Base-by-base conservation (phyloP, 2,329 filamentous ascomycete species). In the Hortaea sp. region DNA sequence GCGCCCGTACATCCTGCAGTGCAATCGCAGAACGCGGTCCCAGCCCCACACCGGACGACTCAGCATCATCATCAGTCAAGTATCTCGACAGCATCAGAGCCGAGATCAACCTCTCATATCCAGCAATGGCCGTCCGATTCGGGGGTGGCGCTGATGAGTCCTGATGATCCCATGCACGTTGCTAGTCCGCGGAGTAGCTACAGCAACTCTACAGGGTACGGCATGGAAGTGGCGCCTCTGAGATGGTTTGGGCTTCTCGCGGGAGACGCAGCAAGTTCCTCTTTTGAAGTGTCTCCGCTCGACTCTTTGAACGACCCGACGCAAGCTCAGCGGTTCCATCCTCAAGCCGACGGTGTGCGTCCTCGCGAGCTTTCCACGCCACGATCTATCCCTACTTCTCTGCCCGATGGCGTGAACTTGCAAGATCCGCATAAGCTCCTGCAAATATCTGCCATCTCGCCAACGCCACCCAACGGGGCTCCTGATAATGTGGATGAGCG, bases 201-300 rank as follows among this genome's bases (percentile, higher is more conserved):
- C 37, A 56, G 56, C 42, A 54, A 49, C 39, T 60, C 54, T 6
- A 57, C 57, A n/a, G 54, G 49, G 5, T 59, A 59, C 42, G 58
- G 57, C 11, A 53, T 65, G 10, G 66, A 70, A 39, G 63, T 66
- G 10, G 70, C 69, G n/a, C 69, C 70, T 5, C 55, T 71, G 42
- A 66, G 69, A 50, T 74, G 71, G 68, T 73, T 73, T 50, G 70
- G 71, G 41, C 56, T 74, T 5, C 61, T 72, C 45, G 69, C 69
- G 38, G 66, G 67, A 41, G 69, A 72, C 52, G 68, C 68, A 5
- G 61, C 64, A 32, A 63, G 63, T 10, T 50, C 46, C 10, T 7
- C 49, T 10, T 46, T 55, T 9, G 53, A 60, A 35, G 29, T 51
- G 11, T 52, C 49, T 5, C 48, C 53, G 10, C 49, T 58, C 6